Evolutionary conservation across 2,329 filamentous ascomycete species (phyloP), one percentile per base, ranked within the genome.

Genomic region (Fusarium beomiforme): DNA sequence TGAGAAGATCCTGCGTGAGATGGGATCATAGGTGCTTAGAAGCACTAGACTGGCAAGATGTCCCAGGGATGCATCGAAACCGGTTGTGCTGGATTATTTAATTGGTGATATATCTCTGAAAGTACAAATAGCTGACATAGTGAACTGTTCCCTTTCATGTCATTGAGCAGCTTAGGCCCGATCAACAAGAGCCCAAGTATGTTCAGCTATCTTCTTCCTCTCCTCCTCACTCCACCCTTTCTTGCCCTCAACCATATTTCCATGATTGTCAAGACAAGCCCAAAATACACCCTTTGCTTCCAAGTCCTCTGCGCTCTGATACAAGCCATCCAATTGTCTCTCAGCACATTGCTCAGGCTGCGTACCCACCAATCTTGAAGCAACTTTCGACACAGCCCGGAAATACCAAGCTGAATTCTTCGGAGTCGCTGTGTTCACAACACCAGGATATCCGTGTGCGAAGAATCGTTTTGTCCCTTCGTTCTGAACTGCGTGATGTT

Each of bases 361-460:
- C 1, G 75, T 67, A 2, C 62, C 71, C 4, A 81, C 8, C 16
- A 82, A 31, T 76, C 72, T 76, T 65, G 73, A 3, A 79, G 82
- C 8, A 82, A 66, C 17, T 73, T 70, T 26, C 47, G 62, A 34
- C 39, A 24, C 6, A 80, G 39, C 14, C 74, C 76, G 1, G 82
- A 81, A 34, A 26, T 61, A 61, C 59, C 59, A 61, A 11, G 59
- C 33, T 2, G 34, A 47, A 8, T 61, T 61, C 19, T 36, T 58
- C 0, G 53, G 34, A 2, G 59, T 61, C 6, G 59, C 19, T 11
- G 59, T 61, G 1, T 76, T 75, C 4, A 85, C 84, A 0, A 73
- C 51, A 3, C 83, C 83, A 0, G 84, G 84, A 39, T 73, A 81
- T 0, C 80, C 80, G 42, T 85, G 83, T 0, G 82, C 72, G 43